Conservation (phyloP, 1,284 basidiomycete genomes). For the Cutaneotrichosporon sp. region DNA sequence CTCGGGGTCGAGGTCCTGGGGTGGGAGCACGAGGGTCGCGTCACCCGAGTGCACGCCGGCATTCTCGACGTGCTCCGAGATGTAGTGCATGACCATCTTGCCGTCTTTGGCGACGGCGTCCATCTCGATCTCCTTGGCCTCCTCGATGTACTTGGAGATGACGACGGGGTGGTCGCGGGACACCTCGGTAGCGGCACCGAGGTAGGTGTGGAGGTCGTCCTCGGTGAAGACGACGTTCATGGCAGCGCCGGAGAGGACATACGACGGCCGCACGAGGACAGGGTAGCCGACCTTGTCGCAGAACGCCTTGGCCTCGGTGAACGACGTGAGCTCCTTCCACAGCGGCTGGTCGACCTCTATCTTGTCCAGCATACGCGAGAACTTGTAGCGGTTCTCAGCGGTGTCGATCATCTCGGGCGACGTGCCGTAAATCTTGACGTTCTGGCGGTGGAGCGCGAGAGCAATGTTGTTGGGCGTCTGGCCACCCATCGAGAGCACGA, state of each 20-base stretch:
- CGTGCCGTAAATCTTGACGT: conserved; percentile 96
- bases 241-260: conserved; percentile 95
- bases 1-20: conserved; percentile 94
- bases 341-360: conserved; percentile 95
- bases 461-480: conserved; percentile 99
- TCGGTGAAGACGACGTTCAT: conserved; percentile 98
- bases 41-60: conserved; percentile 97
- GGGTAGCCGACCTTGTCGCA: conserved; percentile 90
- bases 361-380: conserved; percentile 94
- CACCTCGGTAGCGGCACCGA: conserved; percentile 93
- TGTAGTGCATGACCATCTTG: conserved; percentile 98
- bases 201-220: conserved; percentile 84
- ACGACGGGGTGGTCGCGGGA: conserved; percentile 97
- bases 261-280: conserved; percentile 93
- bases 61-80: conserved; percentile 99
- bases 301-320: conserved; percentile 81
- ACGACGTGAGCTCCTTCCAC: conserved; percentile 94
- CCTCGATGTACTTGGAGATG: conserved; percentile 98
- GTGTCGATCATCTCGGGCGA: conserved; percentile 99
- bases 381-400: conserved; percentile 98
- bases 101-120: conserved; percentile 96
- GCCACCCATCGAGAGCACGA: conserved; percentile 96
- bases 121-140: conserved; percentile 99
- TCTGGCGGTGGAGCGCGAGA: conserved; percentile 84
- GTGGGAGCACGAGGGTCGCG: conserved; percentile 94